Percentiles rank a stretch among this genome's conserved stretches.
These are phyloP conservation scores for Lophiotrema nucula DNA, from an alignment of 495 filamentous ascomycete genomes.

Conservation along the genomic window DNA sequence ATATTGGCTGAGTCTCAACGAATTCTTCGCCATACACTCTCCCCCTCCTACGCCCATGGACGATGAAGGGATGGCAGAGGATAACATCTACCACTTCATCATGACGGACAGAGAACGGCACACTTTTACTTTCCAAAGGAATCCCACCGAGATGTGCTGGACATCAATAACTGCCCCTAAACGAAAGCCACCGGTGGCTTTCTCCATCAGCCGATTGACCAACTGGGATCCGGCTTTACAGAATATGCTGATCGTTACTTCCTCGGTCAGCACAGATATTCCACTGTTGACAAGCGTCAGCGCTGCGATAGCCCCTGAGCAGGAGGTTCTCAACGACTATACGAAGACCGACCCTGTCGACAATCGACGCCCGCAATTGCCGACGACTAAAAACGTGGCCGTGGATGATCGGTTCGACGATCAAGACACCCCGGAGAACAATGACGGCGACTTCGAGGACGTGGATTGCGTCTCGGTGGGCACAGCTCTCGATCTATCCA, in stretches of 20 bases:
- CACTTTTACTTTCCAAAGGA: constrained; percentile 65
- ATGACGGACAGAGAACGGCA: constrained; percentile 55
- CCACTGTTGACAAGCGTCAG: constrained; percentile 72
- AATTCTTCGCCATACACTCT: constrained; percentile 78
- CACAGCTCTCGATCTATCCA: constrained; percentile 75
- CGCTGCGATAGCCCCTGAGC: constrained; percentile 59
- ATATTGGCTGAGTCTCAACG: constrained; percentile 82
- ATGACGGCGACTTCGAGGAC: no score
- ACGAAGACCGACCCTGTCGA: constrained; percentile 75
- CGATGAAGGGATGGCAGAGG: constrained; percentile 39
- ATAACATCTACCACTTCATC: constrained; percentile 72
- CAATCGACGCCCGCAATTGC: constrained; percentile 71
- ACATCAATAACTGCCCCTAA: constrained; percentile 60
- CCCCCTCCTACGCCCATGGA: constrained; percentile 15
- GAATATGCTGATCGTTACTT: constrained; percentile 77
- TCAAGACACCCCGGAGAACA: no score
- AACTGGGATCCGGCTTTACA: constrained; percentile 75
- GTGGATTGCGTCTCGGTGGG: constrained; percentile 68
- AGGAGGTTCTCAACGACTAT: constrained; percentile 56
- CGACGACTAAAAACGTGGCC: no score
- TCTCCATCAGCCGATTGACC: constrained; percentile 70
- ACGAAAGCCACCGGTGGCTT: constrained; percentile 58
- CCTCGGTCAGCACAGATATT: constrained; percentile 75
- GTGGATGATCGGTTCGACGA: no score
- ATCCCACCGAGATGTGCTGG: constrained; percentile 69